phyloP scores from a whole-genome alignment of 2,329 filamentous ascomycete genomes.

The Pezicula carpinea region DNA sequence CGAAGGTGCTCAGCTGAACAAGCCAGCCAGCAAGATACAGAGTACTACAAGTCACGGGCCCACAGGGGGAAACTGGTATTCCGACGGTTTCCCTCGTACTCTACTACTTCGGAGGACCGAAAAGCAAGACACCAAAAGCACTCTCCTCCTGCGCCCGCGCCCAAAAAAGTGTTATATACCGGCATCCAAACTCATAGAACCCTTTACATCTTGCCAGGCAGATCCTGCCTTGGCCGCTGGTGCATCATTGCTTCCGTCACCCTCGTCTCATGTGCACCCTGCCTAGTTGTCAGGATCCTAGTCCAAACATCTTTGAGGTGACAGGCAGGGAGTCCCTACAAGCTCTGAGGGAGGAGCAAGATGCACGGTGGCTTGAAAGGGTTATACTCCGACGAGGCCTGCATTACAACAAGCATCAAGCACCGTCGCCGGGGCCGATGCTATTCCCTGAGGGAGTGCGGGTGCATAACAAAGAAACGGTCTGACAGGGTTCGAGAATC shows the following conservation, averaged over 20 bases:
- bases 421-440: slow-evolving; percentile 19
- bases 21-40: too few species aligned
- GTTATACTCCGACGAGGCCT: slow-evolving; percentile 26
- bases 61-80: too few species aligned
- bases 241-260: slow-evolving; percentile 24
- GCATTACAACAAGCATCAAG: slow-evolving; percentile 25
- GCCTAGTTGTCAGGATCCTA: slow-evolving; percentile 24
- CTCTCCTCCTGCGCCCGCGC: too few species aligned
- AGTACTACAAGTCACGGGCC: too few species aligned
- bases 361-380: slow-evolving; percentile 21
- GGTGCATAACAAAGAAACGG: slow-evolving; percentile 23
- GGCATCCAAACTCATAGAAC: slow-evolving; percentile 11
- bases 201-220: slow-evolving; percentile 15
- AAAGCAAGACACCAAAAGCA: background rate
- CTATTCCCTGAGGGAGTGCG: slow-evolving; percentile 18
- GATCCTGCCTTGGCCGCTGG: slow-evolving; percentile 19
- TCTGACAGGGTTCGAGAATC: slow-evolving; percentile 19
- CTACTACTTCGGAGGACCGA: background rate
- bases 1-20: too few species aligned
- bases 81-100: background rate
- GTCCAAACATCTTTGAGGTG: slow-evolving; percentile 24
- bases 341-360: slow-evolving; percentile 16
- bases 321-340: slow-evolving; percentile 24
- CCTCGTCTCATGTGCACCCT: slow-evolving; percentile 28
- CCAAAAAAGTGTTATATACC: slow-evolving; percentile 7